These are phyloP conservation scores for Coemansia sp. DNA, from an alignment of 192 early-diverging fungal species.

Conservation along the genomic window DNA sequence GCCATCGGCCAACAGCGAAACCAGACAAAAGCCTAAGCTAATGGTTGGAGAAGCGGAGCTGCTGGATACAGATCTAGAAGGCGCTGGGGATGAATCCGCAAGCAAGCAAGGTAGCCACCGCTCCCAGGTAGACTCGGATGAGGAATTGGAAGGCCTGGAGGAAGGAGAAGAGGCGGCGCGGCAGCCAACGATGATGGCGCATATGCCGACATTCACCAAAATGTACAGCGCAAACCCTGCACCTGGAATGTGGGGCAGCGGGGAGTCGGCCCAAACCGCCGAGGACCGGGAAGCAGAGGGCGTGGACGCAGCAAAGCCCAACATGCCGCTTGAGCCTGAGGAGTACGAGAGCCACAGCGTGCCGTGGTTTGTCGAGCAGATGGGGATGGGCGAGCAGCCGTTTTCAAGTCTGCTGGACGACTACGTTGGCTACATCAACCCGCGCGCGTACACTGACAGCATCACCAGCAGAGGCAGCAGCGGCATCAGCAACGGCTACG, in stretches of 20 bases:
- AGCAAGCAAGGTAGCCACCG: too few relatives aligned
- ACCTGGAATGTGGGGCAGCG: constrained; percentile 39
- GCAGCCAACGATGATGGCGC: constrained; percentile 8
- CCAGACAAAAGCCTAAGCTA: neutral
- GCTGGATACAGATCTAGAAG: constrained; percentile 3
- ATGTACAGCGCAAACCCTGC: constrained; percentile 31
- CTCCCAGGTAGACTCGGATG: neutral
- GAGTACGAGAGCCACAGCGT: constrained; percentile 23
- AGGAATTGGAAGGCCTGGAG: neutral
- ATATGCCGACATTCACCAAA: constrained; percentile 31
- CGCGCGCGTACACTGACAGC: constrained; percentile 9
- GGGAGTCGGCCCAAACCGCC: neutral
- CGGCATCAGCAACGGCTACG: constrained; percentile 3
- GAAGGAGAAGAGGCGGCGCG: neutral
- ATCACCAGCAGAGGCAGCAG: constrained; percentile 4
- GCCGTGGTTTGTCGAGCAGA: constrained; percentile 50
- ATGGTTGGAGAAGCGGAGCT: neutral
- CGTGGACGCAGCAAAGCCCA: constrained; percentile 11
- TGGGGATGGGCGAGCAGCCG: constrained; percentile 51
- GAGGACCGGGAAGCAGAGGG: neutral
- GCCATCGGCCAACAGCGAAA: neutral
- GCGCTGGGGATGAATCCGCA: neutral
- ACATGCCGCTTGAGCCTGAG: constrained; percentile 51
- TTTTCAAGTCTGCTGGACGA: constrained; percentile 42
- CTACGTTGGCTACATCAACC: constrained; percentile 20